Evolutionary conservation across 805 yeast species (phyloP).

Genomic region (Wickerhamiella sergipiensis): DNA sequence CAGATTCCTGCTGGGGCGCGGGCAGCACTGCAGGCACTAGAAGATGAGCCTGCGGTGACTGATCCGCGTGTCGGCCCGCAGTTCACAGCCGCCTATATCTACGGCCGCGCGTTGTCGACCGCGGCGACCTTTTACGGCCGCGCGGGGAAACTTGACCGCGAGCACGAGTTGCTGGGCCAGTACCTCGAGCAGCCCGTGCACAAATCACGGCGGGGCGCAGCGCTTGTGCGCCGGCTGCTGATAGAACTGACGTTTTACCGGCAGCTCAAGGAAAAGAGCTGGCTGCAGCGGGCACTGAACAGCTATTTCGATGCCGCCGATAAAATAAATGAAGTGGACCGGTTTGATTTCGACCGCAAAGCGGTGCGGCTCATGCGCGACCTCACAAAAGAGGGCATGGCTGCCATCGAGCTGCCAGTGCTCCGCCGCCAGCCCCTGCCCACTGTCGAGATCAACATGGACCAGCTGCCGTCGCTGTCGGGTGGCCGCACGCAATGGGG

Average conservation of each 20-base stretch:
- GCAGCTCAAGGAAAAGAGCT: constrained; percentile 14
- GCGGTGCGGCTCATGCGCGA: constrained; percentile 11
- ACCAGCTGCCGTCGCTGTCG: background rate
- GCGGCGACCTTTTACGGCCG: constrained; percentile 16
- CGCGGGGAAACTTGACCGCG: constrained; percentile 10
- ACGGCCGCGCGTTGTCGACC: constrained; percentile 14
- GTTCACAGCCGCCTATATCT: constrained; percentile 15
- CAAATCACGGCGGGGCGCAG: constrained; percentile 13
- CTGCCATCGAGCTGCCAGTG: constrained; percentile 1
- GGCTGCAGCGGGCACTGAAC: constrained; percentile 18
- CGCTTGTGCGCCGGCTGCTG: constrained; percentile 17
- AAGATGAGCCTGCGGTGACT: background rate
- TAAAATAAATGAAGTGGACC: constrained; percentile 12
- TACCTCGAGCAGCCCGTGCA: constrained; percentile 14
- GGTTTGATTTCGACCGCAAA: constrained; percentile 18
- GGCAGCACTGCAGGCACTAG: background rate
- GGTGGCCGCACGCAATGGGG: constrained; percentile 11
- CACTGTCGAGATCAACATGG: background rate
- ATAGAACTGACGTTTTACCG: constrained; percentile 16
- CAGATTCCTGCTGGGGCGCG: background rate
- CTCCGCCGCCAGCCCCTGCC: background rate
- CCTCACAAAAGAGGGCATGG: constrained; percentile 10
- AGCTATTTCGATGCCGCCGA: constrained; percentile 19
- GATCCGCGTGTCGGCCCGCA: background rate
- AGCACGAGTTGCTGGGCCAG: constrained; percentile 15